Evolutionary conservation across 192 early-diverging fungal genomes (phyloP), one percentile per base, ranked within the genome.

Genomic region (Cladochytrium replicatum): DNA sequence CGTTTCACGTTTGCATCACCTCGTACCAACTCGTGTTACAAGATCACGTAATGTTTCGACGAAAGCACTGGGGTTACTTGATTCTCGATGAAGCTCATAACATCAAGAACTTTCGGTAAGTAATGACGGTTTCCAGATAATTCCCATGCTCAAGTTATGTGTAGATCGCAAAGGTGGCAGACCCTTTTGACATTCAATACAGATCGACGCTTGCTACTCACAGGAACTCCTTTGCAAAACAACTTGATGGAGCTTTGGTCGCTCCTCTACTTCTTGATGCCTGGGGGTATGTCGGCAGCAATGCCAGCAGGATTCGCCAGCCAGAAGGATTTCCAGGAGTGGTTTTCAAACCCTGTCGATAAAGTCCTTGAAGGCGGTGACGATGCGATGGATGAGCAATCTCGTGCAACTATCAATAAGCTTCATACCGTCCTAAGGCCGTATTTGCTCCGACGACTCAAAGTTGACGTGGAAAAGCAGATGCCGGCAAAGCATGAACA

Each of bases 71-170:
- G n/a, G n/a, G 91, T 54, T 93, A 85, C 44, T 79, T 96, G 27
- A 80, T 99, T 26, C 78, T 96, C 25, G 95, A 99, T 50, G 93
- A 99, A 69, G 95, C 88, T 4, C 95, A 99, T 61, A 81, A 91
- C 32, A 74, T 99, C 69, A 99, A 99, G 58, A 99, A 99, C 69
- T 67, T 9, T 17, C n/a, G 11, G 48, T 37, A 17, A 32, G 48
- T 6, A 13, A 2, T 2, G 40, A n/a, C n/a, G 3, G 29, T n/a
- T n/a, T n/a, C n/a, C 30, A 34, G 2, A 7, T 13, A 27, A 37
- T 37, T 2, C 30, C 22, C 17, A 2, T 38, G 7, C 7, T 32
- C n/a, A 6, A 7, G 19, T 2, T 22, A 37, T n/a, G 17, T 22
- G 48, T 2, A 32, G 41, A 49, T 21, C 30, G 6, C 25, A 2